Conservation (phyloP, 208 protist genomes). For the Trypanosoma brucei region DNA sequence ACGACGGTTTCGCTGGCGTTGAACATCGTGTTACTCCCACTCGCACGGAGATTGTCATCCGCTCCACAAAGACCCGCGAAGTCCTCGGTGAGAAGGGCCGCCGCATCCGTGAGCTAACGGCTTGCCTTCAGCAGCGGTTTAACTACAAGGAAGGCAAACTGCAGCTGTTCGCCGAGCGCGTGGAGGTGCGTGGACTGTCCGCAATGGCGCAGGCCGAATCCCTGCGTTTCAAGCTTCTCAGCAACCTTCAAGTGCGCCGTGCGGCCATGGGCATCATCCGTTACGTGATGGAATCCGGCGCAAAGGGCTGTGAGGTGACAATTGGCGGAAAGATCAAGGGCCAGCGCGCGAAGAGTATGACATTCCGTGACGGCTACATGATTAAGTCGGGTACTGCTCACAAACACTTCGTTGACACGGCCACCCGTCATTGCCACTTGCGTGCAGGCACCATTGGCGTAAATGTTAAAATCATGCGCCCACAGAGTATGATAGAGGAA, state of each 20-base stretch:
- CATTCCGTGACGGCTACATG: conserved; percentile 99
- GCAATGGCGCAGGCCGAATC: conserved; percentile 98
- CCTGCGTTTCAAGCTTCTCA: conserved; percentile 97
- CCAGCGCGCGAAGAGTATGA: conserved; percentile 99
- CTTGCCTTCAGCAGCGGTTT: conserved; percentile 98
- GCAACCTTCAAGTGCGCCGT: conserved; percentile 96
- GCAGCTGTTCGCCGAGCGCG: conserved; percentile 96
- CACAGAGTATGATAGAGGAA: conserved; percentile 45
- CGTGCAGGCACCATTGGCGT: conserved; percentile 98
- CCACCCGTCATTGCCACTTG: conserved; percentile 96
- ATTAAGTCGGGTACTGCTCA: conserved; percentile 95
- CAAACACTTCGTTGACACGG: conserved; percentile 94
- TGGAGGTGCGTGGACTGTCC: conserved; percentile 96
- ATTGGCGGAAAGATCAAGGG: conserved; percentile 99
- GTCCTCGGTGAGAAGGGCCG: conserved; percentile 97
- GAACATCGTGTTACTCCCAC: conserved; percentile 95
- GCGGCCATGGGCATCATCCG: conserved; percentile 98
- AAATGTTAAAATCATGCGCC: conserved; percentile 99
- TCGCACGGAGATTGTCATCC: conserved; percentile 99
- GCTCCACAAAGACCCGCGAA: conserved; percentile 95
- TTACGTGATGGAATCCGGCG: conserved; percentile 98
- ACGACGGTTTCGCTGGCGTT: conserved; percentile 96
- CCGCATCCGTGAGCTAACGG: conserved; percentile 97
- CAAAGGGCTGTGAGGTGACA: conserved; percentile 98
- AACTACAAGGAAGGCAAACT: conserved; percentile 93